A percentile compares a stretch with the other conserved stretches of the same genome.
phyloP scores from a whole-genome alignment of 2,329 filamentous ascomycete species.

The Fusarium verrucosum region DNA sequence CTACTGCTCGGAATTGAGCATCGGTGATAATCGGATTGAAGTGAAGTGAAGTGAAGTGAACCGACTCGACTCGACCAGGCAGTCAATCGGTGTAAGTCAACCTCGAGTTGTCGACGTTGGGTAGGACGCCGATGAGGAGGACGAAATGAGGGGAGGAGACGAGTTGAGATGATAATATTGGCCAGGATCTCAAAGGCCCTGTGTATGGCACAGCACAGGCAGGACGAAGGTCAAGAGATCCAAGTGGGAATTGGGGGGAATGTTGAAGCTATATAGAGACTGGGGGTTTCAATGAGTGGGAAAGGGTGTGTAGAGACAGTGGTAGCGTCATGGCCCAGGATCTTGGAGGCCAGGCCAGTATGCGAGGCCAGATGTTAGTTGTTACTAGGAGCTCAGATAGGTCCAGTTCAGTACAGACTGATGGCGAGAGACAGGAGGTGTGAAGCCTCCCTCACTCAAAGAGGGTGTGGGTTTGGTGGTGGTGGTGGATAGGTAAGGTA shows the following conservation, averaged over 20 bases:
- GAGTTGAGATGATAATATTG: conserved; percentile 27
- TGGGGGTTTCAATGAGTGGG: conserved; percentile 33
- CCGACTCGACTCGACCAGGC: conserved; percentile 3
- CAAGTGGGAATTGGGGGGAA: conserved; percentile 27
- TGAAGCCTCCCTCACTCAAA: background rate
- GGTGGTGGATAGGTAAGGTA: conserved; percentile 1
- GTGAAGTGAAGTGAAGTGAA: conserved; percentile 1
- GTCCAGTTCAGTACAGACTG: too few relatives aligned
- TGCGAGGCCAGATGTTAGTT: conserved; percentile 25
- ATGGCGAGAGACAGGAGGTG: conserved; percentile 29
- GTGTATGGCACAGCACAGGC: conserved; percentile 35
- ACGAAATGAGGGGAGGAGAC: conserved; percentile 1
- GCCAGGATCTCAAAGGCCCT: conserved; percentile 42
- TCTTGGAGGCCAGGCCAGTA: conserved; percentile 24
- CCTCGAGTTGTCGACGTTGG: conserved; percentile 11
- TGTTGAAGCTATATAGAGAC: conserved; percentile 46
- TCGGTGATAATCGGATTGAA: conserved; percentile 3
- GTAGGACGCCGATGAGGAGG: conserved; percentile 6
- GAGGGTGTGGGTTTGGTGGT: conserved; percentile 15
- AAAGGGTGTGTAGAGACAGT: conserved; percentile 24
- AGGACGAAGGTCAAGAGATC: conserved; percentile 26
- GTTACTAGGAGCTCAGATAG: conserved; percentile 1
- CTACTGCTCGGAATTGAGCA: conserved; percentile 16
- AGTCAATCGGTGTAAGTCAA: conserved; percentile 3
- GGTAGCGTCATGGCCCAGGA: conserved; percentile 9